Conservation (phyloP, 225 moss, liverwort and hornwort genomes). For the Pseudisothecium myosuroides region DNA sequence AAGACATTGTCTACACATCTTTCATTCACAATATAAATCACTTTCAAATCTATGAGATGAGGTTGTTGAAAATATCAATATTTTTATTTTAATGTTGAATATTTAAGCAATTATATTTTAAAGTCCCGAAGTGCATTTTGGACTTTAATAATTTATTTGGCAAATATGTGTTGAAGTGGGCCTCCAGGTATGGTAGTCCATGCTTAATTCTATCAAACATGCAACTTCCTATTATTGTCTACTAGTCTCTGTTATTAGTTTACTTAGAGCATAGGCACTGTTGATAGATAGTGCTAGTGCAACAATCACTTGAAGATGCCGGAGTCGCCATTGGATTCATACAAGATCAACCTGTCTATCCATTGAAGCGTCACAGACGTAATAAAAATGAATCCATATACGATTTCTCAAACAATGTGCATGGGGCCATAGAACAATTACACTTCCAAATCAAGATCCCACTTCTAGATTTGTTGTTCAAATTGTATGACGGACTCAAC, state of each 20-base stretch:
- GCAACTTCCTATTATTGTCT: not conserved
- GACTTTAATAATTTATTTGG: too few relatives aligned
- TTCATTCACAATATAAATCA: too few relatives aligned
- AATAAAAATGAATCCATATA: not conserved
- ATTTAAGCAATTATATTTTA: too few relatives aligned
- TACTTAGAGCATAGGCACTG: fast-evolving
- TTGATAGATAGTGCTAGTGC: not conserved
- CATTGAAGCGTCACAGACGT: fast-evolving
- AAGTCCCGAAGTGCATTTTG: too few relatives aligned
- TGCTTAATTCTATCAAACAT: not conserved
- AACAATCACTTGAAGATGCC: fast-evolving
- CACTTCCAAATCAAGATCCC: not conserved
- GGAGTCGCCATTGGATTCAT: not conserved
- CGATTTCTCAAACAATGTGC: not conserved
- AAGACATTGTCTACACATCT: too few relatives aligned
- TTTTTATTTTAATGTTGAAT: too few relatives aligned
- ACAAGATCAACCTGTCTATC: fast-evolving
- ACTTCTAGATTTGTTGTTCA: fast-evolving
- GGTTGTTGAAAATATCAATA: too few relatives aligned
- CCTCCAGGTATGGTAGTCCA: not conserved
- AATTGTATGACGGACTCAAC: not conserved
- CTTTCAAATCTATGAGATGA: too few relatives aligned
- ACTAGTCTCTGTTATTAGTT: not conserved
- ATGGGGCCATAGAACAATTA: fast-evolving
- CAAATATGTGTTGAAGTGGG: too few relatives aligned